Evolutionary conservation across 768 basidiomycete species (phyloP), one percentile per base, ranked within the genome.

Genomic region (Scleroderma bovista): DNA sequence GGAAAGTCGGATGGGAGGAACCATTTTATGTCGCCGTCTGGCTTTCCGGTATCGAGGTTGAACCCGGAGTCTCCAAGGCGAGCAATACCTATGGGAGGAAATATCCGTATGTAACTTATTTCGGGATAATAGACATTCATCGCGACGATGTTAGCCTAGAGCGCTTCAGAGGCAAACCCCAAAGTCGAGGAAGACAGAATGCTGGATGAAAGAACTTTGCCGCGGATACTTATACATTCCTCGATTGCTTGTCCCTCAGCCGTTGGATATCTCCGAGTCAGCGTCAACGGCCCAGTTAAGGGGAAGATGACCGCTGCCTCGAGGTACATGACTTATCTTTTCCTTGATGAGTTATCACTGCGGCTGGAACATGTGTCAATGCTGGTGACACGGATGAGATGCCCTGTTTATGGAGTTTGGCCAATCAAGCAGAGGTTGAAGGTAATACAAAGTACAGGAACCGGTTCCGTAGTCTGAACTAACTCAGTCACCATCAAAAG

Each of bases 71-170:
- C 64, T 4, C 69, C 69, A 17, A 69, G 57, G 20, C 68, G 67
- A 15, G 67, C 67, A 20, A 70, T 57, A 31, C 62, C 69, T 34
- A 70, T 60, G 34, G 62, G 68, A 41, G 69, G 69, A 50, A 60
- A 70, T 44, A 67, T 70, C 26, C 63, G 58, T 41, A 66, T 43
- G 24, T 56, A 54, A 32, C 7, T 9, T 23, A 50, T 44, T 16
- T 50, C 17, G 12, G 17, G 10, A 3, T 13, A 40, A 15, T 47
- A 22, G n/a, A 33, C 24, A 44, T 41, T 13, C 41, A 44, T 44
- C 17, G 33, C 32, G 22, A 13, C n/a, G 12, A 36, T 29, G n/a
- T 32, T 19, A 13, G n/a, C n/a, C n/a, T n/a, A 8, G 26, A 15
- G 47, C 20, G 5, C 15, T 39, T 12, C 15, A 19, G 22, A 24